These are phyloP conservation scores for Pisolithus orientalis DNA, from an alignment of 768 basidiomycete genomes.

Conservation along the genomic window DNA sequence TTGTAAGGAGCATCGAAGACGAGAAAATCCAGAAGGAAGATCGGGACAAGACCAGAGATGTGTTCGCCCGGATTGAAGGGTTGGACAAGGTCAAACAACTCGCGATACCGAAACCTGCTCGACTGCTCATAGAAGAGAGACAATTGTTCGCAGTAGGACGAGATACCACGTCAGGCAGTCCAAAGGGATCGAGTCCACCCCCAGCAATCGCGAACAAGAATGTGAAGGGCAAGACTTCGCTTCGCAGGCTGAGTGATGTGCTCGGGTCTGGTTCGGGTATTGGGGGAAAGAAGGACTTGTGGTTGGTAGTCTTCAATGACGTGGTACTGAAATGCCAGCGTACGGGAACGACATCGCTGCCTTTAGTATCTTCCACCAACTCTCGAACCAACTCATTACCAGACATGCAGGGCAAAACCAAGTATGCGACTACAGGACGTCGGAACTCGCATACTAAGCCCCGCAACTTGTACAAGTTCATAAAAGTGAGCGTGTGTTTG, in stretches of 20 bases:
- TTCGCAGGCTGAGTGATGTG: constrained; percentile 89
- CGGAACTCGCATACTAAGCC: constrained; percentile 73
- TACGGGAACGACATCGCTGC: constrained; percentile 82
- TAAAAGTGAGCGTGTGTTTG: constrained; percentile 53
- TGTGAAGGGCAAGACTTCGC: constrained; percentile 77
- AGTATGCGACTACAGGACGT: constrained; percentile 78
- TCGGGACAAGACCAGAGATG: constrained; percentile 90
- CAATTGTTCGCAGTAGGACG: constrained; percentile 36
- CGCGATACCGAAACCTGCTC: constrained; percentile 83
- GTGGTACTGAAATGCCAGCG: constrained; percentile 89
- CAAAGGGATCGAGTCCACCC: constrained; percentile 30
- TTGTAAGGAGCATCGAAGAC: constrained; percentile 95
- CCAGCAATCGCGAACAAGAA: constrained; percentile 39
- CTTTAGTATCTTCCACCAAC: constrained; percentile 61
- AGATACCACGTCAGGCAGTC: constrained; percentile 11
- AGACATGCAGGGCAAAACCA: constrained; percentile 78
- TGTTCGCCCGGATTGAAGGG: constrained; percentile 94
- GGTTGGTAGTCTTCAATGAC: constrained; percentile 95
- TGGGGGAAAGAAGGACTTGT: constrained; percentile 77
- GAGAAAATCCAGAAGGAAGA: constrained; percentile 97
- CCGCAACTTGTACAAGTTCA: constrained; percentile 88
- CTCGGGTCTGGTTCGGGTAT: constrained; percentile 51
- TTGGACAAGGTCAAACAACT: constrained; percentile 91
- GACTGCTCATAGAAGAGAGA: constrained; percentile 82
- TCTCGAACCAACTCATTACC: constrained; percentile 72